A percentile compares a stretch with the other conserved stretches of the same genome.
phyloP scores from a whole-genome alignment of 768 basidiomycete species.

The Mycena polygramma region DNA sequence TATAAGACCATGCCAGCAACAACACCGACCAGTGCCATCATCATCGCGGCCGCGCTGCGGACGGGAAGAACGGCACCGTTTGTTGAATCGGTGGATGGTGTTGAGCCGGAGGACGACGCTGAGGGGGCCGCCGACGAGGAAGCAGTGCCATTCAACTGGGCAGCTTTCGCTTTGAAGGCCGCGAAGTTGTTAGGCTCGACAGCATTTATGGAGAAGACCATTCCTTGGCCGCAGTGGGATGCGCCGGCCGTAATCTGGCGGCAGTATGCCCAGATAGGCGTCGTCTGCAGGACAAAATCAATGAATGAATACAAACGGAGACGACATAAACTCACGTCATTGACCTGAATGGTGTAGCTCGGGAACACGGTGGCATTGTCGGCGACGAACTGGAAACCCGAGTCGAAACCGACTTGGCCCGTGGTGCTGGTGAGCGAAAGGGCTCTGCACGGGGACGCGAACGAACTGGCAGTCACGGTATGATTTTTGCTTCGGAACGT shows the following conservation, averaged over 20 bases:
- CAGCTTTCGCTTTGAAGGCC: constrained; percentile 64
- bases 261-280: constrained; percentile 71
- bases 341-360: constrained; percentile 64
- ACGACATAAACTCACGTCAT: constrained; percentile 55
- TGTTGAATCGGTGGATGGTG: constrained; percentile 17
- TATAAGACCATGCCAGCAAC: constrained; percentile 42
- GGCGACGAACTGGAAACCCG: constrained; percentile 66
- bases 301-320: background rate
- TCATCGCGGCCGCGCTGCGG: constrained; percentile 43
- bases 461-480: constrained; percentile 58
- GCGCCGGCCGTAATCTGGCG: constrained; percentile 45
- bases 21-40: constrained; percentile 40
- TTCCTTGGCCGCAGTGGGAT: constrained; percentile 67
- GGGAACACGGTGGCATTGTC: constrained; percentile 60
- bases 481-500: constrained; percentile 65
- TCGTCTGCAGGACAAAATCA: constrained; percentile 49
- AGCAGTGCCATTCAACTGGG: constrained; percentile 56
- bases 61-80: constrained; percentile 33
- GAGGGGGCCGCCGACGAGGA: constrained; percentile 29
- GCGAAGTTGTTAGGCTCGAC: constrained; percentile 65
- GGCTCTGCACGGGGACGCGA: constrained; percentile 57
- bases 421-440: constrained; percentile 59
- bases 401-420: constrained; percentile 59
- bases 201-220: constrained; percentile 73
- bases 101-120: constrained; percentile 25